Evolutionary conservation across 2,329 filamentous ascomycete genomes (phyloP), one percentile per base, ranked within the genome.

Genomic region (Xylariaceae sp.): DNA sequence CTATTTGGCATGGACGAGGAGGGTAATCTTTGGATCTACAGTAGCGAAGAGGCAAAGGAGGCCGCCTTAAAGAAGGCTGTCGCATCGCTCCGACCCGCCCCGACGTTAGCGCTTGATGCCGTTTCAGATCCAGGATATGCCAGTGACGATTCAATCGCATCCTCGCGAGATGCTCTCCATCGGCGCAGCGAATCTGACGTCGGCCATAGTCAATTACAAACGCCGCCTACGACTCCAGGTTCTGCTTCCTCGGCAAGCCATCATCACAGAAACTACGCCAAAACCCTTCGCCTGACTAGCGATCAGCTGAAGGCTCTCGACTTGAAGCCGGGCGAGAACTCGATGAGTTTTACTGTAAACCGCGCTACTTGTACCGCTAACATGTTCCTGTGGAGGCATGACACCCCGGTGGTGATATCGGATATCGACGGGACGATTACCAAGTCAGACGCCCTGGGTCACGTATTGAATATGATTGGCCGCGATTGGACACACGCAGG

Each of bases 391-490:
- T 99, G 94, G 95, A 88, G 85, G 65, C 86, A 93, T 70, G 89
- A 95, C 68, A 88, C 89, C 0, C 95, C 94, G 0, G 93, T 99
- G 58, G 92, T 99, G 52, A 97, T 99, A 64, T 97, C 93, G 0
- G 94, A 99, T 73, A 97, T 99, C 69, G 94, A 99, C 74, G 94
- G 94, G 55, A 99, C 94, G 18, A 99, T 99, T 69, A 99, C 94
- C 60, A 99, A 99, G 77, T 96, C 92, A 2, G 92, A 97, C 75
- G 92, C 92, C 13, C 79, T 96, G 11, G 94, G 94, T 11, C 94
- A 99, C 70, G 90, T 99, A 49, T 76, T 97, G 56, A 97, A 93
- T 77, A 94, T 94, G 85, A 93, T 99, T 65, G 94, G 94, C 48
- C 88, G 94, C 52, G 94, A 99, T 74, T 99, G 94, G 94, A 99